Conservation (phyloP, 1,284 basidiomycete genomes). For the Malassezia cuniculi region DNA sequence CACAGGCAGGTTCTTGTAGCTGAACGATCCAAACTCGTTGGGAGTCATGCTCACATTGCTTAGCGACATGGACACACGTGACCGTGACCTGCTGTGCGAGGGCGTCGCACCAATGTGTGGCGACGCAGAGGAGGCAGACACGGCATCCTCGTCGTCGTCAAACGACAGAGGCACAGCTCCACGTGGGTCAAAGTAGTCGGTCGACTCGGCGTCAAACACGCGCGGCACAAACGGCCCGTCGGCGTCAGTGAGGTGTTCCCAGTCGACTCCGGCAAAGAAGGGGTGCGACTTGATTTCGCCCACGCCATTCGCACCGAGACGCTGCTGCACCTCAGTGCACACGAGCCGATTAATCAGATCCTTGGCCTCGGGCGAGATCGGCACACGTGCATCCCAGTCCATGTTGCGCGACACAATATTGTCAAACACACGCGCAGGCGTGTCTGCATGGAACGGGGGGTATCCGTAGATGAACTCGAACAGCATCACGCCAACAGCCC, state of each 20-base stretch:
- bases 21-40: slow-evolving; percentile 90
- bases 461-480: slow-evolving; percentile 97
- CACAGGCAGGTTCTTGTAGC: slow-evolving; percentile 91
- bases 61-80: background rate
- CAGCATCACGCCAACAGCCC: slow-evolving; percentile 94
- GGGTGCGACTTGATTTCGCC: slow-evolving; percentile 86
- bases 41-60: too few relatives aligned
- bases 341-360: slow-evolving; percentile 84
- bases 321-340: slow-evolving; percentile 63
- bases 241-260: slow-evolving; percentile 73
- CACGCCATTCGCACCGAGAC: slow-evolving; percentile 76
- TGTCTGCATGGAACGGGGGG: slow-evolving; percentile 93
- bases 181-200: slow-evolving; percentile 95
- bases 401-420: slow-evolving; percentile 93
- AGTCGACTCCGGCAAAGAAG: slow-evolving; percentile 80
- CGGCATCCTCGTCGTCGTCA: slow-evolving; percentile 59
- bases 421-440: slow-evolving; percentile 93
- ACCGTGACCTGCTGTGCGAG: background rate
- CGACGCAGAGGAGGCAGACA: slow-evolving; percentile 21
- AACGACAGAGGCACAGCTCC: slow-evolving; percentile 79
- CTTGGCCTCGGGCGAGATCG: slow-evolving; percentile 70
- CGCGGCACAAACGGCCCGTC: slow-evolving; percentile 93
- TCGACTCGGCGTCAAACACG: slow-evolving; percentile 87
- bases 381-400: slow-evolving; percentile 75
- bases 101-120: too few relatives aligned